Percentiles rank a stretch among this genome's conserved stretches.
phyloP scores from a whole-genome alignment of 1,284 basidiomycete genomes.

The Papiliotrema flavescens region DNA sequence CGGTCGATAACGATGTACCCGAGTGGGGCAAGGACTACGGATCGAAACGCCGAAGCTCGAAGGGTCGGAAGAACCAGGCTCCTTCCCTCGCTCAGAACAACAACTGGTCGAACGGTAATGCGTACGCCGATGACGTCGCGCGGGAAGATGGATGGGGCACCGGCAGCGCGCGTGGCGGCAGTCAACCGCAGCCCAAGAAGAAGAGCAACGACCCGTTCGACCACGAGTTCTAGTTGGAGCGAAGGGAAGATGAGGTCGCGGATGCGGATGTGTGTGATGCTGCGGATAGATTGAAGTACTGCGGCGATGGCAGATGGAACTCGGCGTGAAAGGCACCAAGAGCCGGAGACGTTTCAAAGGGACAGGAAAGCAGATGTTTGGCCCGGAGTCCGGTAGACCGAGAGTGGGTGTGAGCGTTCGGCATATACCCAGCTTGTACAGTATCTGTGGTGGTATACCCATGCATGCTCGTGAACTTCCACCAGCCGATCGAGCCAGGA shows the following conservation, averaged over 20 bases:
- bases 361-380: too few species aligned
- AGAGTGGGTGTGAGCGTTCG: too few species aligned
- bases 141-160: neutral
- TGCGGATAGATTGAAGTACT: neutral
- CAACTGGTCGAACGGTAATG: constrained; percentile 6
- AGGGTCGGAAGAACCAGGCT: constrained; percentile 12
- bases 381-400: too few species aligned
- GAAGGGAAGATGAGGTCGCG: neutral
- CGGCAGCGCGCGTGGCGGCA: neutral
- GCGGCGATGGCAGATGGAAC: neutral
- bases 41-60: constrained; percentile 24
- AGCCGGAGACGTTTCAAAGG: too few species aligned
- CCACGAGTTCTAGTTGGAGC: constrained; percentile 29
- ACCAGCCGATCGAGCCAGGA: too few species aligned
- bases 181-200: constrained; percentile 4
- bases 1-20: constrained; percentile 47
- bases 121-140: constrained; percentile 4
- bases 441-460: too few species aligned
- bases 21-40: constrained; percentile 51
- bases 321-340: too few species aligned
- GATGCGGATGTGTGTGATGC: neutral
- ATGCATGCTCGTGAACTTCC: too few species aligned
- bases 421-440: too few species aligned
- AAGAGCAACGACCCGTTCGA: constrained; percentile 30
- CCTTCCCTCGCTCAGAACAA: constrained; percentile 5